A percentile compares a stretch with the other conserved stretches of the same genome.
Evolutionary conservation across 441 rosid genomes (phyloP).

Genomic region (Daphne laureola): DNA sequence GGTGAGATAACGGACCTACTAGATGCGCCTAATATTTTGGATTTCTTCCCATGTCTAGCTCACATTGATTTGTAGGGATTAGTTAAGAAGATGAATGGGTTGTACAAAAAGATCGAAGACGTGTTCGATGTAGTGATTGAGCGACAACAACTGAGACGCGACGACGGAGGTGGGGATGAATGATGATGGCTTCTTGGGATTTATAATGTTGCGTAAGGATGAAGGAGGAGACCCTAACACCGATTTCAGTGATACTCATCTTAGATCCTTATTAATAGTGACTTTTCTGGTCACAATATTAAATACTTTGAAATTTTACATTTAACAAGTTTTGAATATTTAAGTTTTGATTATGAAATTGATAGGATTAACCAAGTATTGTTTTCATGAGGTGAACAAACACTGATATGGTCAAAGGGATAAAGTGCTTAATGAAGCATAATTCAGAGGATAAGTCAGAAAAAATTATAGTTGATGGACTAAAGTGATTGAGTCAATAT

Average conservation of each 20-base stretch:
- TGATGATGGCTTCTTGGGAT: conserved; percentile 37
- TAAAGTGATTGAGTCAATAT: no score
- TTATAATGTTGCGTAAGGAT: conserved; percentile 28
- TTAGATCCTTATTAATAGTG: conserved; percentile 43
- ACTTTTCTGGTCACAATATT: background rate
- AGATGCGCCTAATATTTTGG: conserved; percentile 46
- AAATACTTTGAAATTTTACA: no score
- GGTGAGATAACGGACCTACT: conserved; percentile 37
- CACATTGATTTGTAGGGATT: conserved; percentile 48
- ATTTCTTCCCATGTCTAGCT: conserved; percentile 34
- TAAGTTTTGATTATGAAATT: no score
- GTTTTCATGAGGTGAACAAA: no score
- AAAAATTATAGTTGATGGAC: no score
- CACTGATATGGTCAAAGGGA: no score
- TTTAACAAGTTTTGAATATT: no score
- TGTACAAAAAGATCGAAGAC: conserved; percentile 21
- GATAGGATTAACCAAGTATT: no score
- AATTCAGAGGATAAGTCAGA: no score
- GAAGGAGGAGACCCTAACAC: conserved; percentile 31
- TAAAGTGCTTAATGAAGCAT: no score
- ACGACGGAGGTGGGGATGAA: background rate
- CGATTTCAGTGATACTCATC: conserved; percentile 27
- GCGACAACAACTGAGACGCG: conserved; percentile 19
- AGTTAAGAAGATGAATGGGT: conserved; percentile 19
- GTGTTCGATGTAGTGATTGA: conserved; percentile 38